Percentiles rank a stretch among this genome's conserved stretches.
Conservation (phyloP, 1,284 basidiomycete species). For the Leccinum cinnamomeum region DNA sequence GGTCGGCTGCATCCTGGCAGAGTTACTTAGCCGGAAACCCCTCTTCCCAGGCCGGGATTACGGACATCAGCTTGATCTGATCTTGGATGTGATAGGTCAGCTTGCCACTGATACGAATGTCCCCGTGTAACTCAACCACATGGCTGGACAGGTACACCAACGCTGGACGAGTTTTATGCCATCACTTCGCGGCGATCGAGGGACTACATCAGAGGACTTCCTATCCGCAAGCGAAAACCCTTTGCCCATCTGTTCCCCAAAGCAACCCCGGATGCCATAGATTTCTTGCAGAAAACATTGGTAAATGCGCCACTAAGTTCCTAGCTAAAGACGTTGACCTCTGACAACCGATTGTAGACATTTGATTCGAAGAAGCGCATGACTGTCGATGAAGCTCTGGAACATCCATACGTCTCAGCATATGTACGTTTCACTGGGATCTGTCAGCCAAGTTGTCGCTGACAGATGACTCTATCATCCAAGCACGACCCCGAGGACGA, state of each 20-base stretch:
- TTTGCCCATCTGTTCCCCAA: constrained; percentile 69
- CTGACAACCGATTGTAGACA: constrained; percentile 42
- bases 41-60: constrained; percentile 90
- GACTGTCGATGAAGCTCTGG: constrained; percentile 81
- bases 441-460: constrained; percentile 8
- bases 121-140: constrained; percentile 1
- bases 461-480: constrained; percentile 1
- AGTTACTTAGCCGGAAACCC: constrained; percentile 77
- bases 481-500: constrained; percentile 88
- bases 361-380: constrained; percentile 88
- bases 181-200: constrained; percentile 82
- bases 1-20: constrained; percentile 87
- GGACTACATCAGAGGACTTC: constrained; percentile 80
- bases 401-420: constrained; percentile 70
- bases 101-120: not conserved
- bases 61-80: constrained; percentile 83
- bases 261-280: constrained; percentile 72
- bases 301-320: constrained; percentile 41
- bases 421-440: constrained; percentile 45
- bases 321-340: not conserved
- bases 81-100: constrained; percentile 81
- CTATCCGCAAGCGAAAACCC: constrained; percentile 64
- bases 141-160: constrained; percentile 61
- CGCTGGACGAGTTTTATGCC: constrained; percentile 83
- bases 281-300: constrained; percentile 81